Evolutionary conservation across 2,329 filamentous ascomycete genomes (phyloP).

Genomic region (Aspergillus chevalieri): DNA sequence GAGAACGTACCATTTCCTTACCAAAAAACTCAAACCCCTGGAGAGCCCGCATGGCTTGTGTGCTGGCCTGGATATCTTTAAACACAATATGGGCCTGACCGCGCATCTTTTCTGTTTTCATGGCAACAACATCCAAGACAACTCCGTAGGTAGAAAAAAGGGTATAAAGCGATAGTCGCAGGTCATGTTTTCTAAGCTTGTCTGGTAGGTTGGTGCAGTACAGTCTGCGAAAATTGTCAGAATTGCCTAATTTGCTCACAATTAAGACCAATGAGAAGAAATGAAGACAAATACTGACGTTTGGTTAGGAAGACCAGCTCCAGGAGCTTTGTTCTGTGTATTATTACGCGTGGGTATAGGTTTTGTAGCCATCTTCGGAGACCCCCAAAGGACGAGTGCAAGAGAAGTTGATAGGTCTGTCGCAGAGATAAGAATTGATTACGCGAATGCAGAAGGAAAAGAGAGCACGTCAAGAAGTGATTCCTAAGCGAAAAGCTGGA

Average conservation of each 20-base stretch:
- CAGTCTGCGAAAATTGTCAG: constrained; percentile 53
- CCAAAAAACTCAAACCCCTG: constrained; percentile 84
- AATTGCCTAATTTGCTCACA: not conserved
- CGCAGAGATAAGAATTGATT: not conserved
- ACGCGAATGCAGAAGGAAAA: constrained; percentile 1
- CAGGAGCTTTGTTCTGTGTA: constrained; percentile 29
- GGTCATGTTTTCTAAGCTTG: constrained; percentile 82
- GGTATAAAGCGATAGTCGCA: constrained; percentile 82
- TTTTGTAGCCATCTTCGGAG: constrained; percentile 31
- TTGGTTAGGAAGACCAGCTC: constrained; percentile 63
- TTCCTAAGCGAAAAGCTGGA: not conserved
- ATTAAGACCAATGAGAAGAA: constrained; percentile 1
- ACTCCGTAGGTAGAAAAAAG: constrained; percentile 91
- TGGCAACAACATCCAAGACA: constrained; percentile 82
- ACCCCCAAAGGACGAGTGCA: not conserved
- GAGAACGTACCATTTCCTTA: constrained; percentile 65
- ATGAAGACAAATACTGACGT: constrained; percentile 50
- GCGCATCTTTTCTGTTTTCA: constrained; percentile 88
- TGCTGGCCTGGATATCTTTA: constrained; percentile 82
- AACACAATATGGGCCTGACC: constrained; percentile 93
- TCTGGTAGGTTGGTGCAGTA: constrained; percentile 86
- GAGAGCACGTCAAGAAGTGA: not conserved
- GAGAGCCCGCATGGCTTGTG: constrained; percentile 83
- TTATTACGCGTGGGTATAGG: constrained; percentile 35
- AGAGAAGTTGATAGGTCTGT: not conserved